Base-by-base conservation (phyloP, 1,139 yeast genomes). In the Zygosaccharomyces sapae region DNA sequence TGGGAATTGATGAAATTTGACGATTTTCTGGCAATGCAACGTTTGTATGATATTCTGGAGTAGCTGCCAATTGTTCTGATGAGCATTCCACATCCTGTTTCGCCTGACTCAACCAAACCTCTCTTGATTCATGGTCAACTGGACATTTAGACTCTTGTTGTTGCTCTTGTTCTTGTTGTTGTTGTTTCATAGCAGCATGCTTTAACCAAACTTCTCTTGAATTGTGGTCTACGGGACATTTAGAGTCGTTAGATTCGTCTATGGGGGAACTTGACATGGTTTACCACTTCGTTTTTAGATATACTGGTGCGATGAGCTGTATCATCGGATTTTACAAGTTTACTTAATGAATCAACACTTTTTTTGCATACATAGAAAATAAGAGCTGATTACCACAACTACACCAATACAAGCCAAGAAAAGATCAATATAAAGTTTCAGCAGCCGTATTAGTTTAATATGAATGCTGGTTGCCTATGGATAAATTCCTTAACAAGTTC, bases 1-100 rank as follows among this genome's bases (percentile, higher is more conserved):
- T 73, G 31, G 97, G 97, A 44, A 90, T 90, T 1, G 95, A 78
- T 19, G 95, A 83, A 8, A 86, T 70, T 56, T 83, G 92, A 54
- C 97, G 72, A 1, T 84, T 89, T 5, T 75, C 75, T 0, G 89
- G 84, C 31, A 84, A 66, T 7, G 65, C 57, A 0, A 73, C 71
- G 38, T 67, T 57, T 2, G 71, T 63, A 3, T 61, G 54, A 41
- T 70, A 62, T 1, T 59, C 46, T 10, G 70, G 70, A 2, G 50
- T 52, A 1, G 55, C 59, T 2, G 68, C 63, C 5, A 73, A 39
- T 6, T 62, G 59, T 22, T 68, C 72, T 0, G 84, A 78, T 4
- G 78, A 73, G 56, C 82, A 77, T 4, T 75, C 72, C 5, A 66
- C 67, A n/a, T 61, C 59, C 8, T 64, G 68, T 2, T 63, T 58